Conservation (phyloP, 495 filamentous ascomycete species). For the Neurospora cerealis region DNA sequence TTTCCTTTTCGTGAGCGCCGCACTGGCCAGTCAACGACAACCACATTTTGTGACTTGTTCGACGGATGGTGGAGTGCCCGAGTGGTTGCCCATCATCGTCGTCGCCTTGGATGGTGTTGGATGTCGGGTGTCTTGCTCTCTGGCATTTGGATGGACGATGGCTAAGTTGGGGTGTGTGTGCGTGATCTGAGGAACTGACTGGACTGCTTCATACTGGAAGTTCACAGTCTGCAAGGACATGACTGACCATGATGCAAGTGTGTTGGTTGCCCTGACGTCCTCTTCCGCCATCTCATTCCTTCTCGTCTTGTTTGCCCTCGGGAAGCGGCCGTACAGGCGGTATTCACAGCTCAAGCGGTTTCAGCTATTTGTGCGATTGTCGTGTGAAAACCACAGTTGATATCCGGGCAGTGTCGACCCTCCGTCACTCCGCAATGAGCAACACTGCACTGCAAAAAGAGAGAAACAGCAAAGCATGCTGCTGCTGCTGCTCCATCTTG, state of each 20-base stretch:
- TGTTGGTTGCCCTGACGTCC: not conserved
- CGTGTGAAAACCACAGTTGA: not conserved
- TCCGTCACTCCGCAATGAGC: not conserved
- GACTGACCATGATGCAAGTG: not conserved
- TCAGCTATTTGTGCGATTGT: not conserved
- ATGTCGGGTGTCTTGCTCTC: not conserved
- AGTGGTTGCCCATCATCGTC: not conserved
- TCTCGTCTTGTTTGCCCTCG: not conserved
- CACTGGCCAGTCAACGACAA: conserved; percentile 13
- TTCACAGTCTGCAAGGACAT: not conserved
- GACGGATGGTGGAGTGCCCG: not conserved
- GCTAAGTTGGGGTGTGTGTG: not conserved
- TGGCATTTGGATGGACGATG: not conserved
- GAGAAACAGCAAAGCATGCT: not conserved
- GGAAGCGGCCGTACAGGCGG: not conserved
- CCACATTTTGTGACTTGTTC: conserved; percentile 13
- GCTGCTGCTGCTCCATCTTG: not conserved
- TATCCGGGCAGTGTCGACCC: not conserved
- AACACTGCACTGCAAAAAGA: not conserved
- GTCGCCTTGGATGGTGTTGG: not conserved
- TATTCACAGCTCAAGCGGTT: not conserved
- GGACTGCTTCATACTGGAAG: not conserved
- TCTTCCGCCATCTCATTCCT: not conserved
- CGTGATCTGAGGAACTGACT: not conserved
- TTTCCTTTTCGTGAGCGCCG: conserved; percentile 11